Evolutionary conservation across 176 grass and related monocot species (phyloP).

Genomic region (Carex kokanica): DNA sequence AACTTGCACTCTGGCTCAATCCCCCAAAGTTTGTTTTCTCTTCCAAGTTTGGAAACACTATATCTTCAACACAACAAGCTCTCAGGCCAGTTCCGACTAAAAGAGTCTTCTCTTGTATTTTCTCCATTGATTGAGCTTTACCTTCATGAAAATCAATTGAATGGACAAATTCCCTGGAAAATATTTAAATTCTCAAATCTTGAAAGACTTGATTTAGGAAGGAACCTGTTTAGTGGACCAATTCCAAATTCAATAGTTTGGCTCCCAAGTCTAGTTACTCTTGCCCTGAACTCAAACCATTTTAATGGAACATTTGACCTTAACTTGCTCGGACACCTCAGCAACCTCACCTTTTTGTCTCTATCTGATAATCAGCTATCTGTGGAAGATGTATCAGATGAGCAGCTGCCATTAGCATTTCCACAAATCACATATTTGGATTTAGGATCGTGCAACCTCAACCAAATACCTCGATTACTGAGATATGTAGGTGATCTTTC

Average conservation of each 20-base stretch:
- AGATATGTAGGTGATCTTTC: too few species aligned
- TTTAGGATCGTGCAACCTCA: too few species aligned
- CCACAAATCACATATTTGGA: neutral
- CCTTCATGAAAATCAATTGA: too few species aligned
- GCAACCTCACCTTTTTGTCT: neutral
- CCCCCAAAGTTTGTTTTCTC: too few species aligned
- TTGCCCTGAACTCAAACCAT: neutral
- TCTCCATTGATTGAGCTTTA: too few species aligned
- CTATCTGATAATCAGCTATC: constrained; percentile 27
- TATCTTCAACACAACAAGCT: too few species aligned
- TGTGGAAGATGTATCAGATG: neutral
- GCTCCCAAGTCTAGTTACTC: neutral
- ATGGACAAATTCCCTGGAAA: too few species aligned
- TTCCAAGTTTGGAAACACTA: too few species aligned
- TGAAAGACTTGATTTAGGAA: neutral
- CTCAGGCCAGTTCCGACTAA: too few species aligned
- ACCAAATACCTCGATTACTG: too few species aligned
- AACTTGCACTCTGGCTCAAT: too few species aligned
- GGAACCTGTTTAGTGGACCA: neutral
- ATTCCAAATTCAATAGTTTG: constrained; percentile 33
- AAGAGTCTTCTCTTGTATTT: too few species aligned
- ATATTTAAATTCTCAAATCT: neutral
- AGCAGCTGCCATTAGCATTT: neutral
- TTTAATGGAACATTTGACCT: constrained; percentile 30
- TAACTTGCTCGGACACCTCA: neutral